phyloP scores from a whole-genome alignment of 2,329 filamentous ascomycete species.

The Neocatenulostroma microsporum region DNA sequence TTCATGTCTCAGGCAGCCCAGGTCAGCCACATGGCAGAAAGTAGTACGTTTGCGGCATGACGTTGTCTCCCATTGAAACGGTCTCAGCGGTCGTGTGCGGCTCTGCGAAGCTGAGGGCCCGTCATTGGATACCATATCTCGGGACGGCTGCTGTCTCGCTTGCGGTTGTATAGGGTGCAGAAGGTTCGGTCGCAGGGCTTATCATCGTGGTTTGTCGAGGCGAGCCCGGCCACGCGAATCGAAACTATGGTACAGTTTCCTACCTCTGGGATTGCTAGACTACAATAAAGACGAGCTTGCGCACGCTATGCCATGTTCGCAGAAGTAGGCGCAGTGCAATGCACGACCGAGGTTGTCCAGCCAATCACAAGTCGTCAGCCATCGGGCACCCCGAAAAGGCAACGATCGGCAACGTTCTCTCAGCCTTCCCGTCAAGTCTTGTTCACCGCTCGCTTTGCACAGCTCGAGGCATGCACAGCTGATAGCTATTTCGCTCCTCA shows the following conservation, averaged over 20 bases:
- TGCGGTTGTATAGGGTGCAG: slow-evolving; percentile 1
- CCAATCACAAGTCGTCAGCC: slow-evolving; percentile 6
- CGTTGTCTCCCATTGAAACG: not conserved
- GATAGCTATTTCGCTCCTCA: slow-evolving; percentile 40
- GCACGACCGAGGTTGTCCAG: slow-evolving; percentile 2
- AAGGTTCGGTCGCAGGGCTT: too few species aligned
- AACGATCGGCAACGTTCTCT: not conserved
- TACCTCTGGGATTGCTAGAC: too few species aligned
- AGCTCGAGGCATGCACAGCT: slow-evolving; percentile 5
- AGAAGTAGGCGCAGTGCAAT: too few species aligned
- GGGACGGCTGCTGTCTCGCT: not conserved
- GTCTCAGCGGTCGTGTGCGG: not conserved
- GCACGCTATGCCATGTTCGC: slow-evolving; percentile 6
- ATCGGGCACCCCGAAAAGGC: not conserved
- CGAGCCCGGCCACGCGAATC: not conserved
- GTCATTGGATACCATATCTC: slow-evolving; percentile 3
- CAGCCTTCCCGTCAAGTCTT: too few species aligned
- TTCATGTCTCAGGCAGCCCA: slow-evolving; percentile 1
- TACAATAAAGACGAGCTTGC: not conserved
- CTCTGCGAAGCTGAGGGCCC: not conserved
- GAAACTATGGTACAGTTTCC: slow-evolving; percentile 1
- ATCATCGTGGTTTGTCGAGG: too few species aligned
- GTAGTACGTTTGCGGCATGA: slow-evolving; percentile 2
- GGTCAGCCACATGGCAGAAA: not conserved
- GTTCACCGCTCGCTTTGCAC: too few species aligned